Evolutionary conservation across 1,284 basidiomycete species (phyloP), one percentile per base, ranked within the genome.

Genomic region (Microbotryum intermedium): DNA sequence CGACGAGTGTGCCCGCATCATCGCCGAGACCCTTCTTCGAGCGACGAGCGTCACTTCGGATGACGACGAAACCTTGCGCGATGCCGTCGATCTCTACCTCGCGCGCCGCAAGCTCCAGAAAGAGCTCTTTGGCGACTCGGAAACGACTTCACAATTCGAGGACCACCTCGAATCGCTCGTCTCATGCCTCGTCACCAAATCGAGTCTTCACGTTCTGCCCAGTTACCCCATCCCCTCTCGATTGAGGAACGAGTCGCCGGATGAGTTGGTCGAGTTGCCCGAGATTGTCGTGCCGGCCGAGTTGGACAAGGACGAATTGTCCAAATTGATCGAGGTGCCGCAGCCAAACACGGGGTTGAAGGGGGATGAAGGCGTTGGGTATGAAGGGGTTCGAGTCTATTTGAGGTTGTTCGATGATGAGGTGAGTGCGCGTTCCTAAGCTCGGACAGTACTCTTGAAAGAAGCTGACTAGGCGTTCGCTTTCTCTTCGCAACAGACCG

Each of bases 271-370:
- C 68, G 81, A 83, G 42, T 77, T 94, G 4, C 86, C 88, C 5
- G 79, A 83, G 21, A 83, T 92, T 48, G 79, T 90, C 30, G 88
- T 94, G 6, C 89, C 91, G 4, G 90, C 90, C 6, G 91, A 92
- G 74, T 82, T 85, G 54, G 84, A 89, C 21, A 87, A 90, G 66
- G 78, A 86, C 9, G 86, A 86, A 82, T 82, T 7, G 77, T 86
- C 50, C 81, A 83, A 1, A 75, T 76, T 53, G 42, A 50, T 52
- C 42, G 59, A 47, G 39, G 34, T 39, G 10, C 34, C 34, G 34
- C 58, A 45, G 20, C 60, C 50, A 30, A 64, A 53, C 13, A 60
- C 67, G 60, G 77, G 76, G 3, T 69, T 74, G 50, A 72, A 80
- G 77, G 16, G 84, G 82, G 59, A 78, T 80, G 30, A 83, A 81